phyloP scores from a whole-genome alignment of 208 protist species.

The Wallacemonas sp. region DNA sequence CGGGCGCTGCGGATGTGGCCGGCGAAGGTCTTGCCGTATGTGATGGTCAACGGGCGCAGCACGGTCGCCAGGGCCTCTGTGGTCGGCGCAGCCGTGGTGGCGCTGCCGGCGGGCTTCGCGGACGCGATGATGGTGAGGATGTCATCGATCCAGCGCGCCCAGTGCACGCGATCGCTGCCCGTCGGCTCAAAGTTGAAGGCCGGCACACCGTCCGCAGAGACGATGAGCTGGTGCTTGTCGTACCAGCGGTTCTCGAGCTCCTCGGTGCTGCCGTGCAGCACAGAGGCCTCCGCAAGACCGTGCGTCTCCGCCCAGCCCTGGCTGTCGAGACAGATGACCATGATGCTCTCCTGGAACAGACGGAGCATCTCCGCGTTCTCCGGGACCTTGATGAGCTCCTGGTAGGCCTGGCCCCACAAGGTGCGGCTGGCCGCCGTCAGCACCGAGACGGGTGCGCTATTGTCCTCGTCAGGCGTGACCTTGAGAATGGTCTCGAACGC shows the following conservation, averaged over 20 bases:
- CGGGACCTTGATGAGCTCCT: constrained; percentile 74
- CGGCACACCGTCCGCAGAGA: constrained; percentile 80
- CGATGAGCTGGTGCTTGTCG: constrained; percentile 93
- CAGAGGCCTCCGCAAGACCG: constrained; percentile 46
- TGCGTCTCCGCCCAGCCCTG: constrained; percentile 44
- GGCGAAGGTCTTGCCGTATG: constrained; percentile 83
- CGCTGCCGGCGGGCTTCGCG: neutral
- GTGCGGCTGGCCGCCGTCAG: constrained; percentile 79
- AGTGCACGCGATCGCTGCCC: constrained; percentile 77
- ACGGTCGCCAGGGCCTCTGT: constrained; percentile 27
- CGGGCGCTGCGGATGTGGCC: constrained; percentile 79
- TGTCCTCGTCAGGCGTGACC: constrained; percentile 79
- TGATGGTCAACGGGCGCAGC: constrained; percentile 65
- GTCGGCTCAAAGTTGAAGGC: constrained; percentile 91
- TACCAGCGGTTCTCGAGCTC: constrained; percentile 93
- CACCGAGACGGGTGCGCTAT: constrained; percentile 80
- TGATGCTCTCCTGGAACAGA: constrained; percentile 69
- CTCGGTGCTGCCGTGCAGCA: constrained; percentile 69
- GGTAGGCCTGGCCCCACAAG: constrained; percentile 79
- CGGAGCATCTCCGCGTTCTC: constrained; percentile 71
- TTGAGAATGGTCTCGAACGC: constrained; percentile 78
- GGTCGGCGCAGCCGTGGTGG: constrained; percentile 23
- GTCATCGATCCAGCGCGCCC: constrained; percentile 81
- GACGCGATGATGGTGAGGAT: constrained; percentile 43
- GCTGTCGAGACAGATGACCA: constrained; percentile 84